Evolutionary conservation across 768 basidiomycete species (phyloP).

Genomic region (Trametes elegans): DNA sequence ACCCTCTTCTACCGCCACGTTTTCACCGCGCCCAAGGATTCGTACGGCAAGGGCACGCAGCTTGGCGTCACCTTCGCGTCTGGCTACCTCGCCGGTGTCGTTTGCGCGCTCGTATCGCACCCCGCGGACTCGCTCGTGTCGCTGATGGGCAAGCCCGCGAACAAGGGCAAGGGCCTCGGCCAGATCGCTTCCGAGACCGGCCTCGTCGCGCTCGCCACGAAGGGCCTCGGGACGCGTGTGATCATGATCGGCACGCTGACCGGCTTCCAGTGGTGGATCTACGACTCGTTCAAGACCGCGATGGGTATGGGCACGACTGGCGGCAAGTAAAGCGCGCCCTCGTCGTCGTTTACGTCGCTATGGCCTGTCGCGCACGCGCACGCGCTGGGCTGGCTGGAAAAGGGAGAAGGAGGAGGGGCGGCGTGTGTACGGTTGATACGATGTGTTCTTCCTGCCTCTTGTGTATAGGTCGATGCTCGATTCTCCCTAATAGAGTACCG

Average conservation of each 20-base stretch:
- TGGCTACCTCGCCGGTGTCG: slow-evolving; percentile 93
- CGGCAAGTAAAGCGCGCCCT: slow-evolving; percentile 61
- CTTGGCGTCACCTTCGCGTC: slow-evolving; percentile 88
- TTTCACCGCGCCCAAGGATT: slow-evolving; percentile 75
- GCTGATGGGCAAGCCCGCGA: slow-evolving; percentile 84
- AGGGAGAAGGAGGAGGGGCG: not conserved
- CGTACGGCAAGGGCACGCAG: slow-evolving; percentile 78
- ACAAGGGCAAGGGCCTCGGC: slow-evolving; percentile 79
- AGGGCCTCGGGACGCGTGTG: slow-evolving; percentile 86
- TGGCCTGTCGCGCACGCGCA: too few relatives aligned
- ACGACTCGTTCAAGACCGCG: slow-evolving; percentile 79
- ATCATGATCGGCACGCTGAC: slow-evolving; percentile 63
- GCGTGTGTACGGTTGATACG: slow-evolving; percentile 13
- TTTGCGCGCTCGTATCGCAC: slow-evolving; percentile 95
- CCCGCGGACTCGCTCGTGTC: slow-evolving; percentile 94
- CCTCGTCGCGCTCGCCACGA: slow-evolving; percentile 61
- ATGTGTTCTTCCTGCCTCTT: slow-evolving; percentile 11
- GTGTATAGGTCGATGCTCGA: slow-evolving; percentile 15
- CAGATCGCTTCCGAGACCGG: slow-evolving; percentile 73
- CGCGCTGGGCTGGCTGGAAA: not conserved
- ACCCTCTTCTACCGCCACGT: slow-evolving; percentile 86
- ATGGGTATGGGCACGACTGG: slow-evolving; percentile 89
- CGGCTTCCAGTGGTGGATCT: slow-evolving; percentile 96
- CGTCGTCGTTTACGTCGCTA: too few relatives aligned
- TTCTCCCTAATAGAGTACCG: slow-evolving; percentile 17